Conservation (phyloP, 495 filamentous ascomycete species). For the Lepidopterella palustris region DNA sequence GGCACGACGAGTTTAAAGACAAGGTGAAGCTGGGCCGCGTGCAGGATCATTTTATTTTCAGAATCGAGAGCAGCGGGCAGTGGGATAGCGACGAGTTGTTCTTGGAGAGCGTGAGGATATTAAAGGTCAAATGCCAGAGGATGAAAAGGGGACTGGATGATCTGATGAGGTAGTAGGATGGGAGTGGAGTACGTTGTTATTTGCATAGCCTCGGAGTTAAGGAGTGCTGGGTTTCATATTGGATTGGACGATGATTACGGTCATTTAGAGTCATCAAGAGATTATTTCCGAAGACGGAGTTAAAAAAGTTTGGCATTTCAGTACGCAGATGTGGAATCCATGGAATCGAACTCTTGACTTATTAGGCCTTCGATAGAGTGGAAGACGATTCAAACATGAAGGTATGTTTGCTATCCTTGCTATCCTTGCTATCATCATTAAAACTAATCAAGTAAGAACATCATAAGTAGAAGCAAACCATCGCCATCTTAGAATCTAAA, state of each 20-base stretch:
- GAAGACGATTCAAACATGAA: too few relatives aligned
- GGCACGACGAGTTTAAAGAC: conserved; percentile 86
- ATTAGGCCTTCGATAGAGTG: too few relatives aligned
- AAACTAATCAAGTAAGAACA: too few relatives aligned
- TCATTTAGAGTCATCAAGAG: too few relatives aligned
- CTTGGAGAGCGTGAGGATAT: conserved; percentile 72
- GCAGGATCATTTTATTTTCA: conserved; percentile 95
- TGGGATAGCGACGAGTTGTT: conserved; percentile 86
- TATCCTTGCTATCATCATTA: too few relatives aligned
- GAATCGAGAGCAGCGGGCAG: conserved; percentile 89
- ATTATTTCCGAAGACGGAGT: too few relatives aligned
- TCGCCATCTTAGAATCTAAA: too few relatives aligned
- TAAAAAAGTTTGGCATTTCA: too few relatives aligned
- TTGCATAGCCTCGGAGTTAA: not conserved
- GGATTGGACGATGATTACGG: not conserved
- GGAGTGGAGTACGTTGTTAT: not conserved
- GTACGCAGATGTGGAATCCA: too few relatives aligned
- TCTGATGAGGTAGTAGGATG: conserved; percentile 42
- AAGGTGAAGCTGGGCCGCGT: conserved; percentile 90
- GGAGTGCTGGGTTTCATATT: not conserved
- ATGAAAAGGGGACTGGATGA: conserved; percentile 58
- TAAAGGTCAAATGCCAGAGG: conserved; percentile 69
- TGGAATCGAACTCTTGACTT: too few relatives aligned
- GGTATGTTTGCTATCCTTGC: too few relatives aligned
- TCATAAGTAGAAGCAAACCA: too few relatives aligned